Base-by-base conservation (phyloP, 2,329 filamentous ascomycete genomes). In the Hymenoscyphus fructigenus region DNA sequence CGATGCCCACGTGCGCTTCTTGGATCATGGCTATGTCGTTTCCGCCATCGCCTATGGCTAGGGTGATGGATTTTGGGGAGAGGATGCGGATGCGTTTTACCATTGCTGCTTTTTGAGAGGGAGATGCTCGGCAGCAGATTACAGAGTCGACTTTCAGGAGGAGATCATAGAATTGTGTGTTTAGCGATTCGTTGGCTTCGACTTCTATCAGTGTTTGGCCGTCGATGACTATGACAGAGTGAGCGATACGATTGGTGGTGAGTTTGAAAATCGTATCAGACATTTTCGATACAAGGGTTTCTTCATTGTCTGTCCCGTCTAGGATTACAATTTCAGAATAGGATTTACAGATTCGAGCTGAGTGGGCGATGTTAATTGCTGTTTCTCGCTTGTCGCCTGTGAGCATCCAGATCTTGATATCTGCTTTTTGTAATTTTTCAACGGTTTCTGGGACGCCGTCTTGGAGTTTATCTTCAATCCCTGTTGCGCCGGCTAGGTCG, bases 21-120 rank as follows among this genome's bases (percentile, higher is more conserved):
- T 94, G 91, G 59, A 97, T 96, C 93, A 97, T 97, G 63, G 93
- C 92, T 69, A 97, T 88, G 72, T 97, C 93, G 73, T 97, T 97
- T 55, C 92, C 92, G 38, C 93, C 93, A 73, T 97, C 93, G 2
- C 93, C 93, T 65, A 97, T 96, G 0, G 93, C 92, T 10, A 97
- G 83, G 0, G 93, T 97, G 53, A 97, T 86, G 0, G 90, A 85
- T 44, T 84, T 84, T 53, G 88, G 86, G 1, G 94, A 83, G 64
- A 87, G 86, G 26, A 85, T 85, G 20, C 92, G 86, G 65, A 97
- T 93, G 0, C 88, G 87, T 67, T 87, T 87, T 59, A 97, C 93
- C 6, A 97, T 85, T 26, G 87, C 85, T 0, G 93, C 91, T 77
- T 97, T 97, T 73, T 97, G 93, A 7, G 90, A 88, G 0, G 93